phyloP scores from a whole-genome alignment of 2,329 filamentous ascomycete species.

The Paecilomyces dactylethromorphus region DNA sequence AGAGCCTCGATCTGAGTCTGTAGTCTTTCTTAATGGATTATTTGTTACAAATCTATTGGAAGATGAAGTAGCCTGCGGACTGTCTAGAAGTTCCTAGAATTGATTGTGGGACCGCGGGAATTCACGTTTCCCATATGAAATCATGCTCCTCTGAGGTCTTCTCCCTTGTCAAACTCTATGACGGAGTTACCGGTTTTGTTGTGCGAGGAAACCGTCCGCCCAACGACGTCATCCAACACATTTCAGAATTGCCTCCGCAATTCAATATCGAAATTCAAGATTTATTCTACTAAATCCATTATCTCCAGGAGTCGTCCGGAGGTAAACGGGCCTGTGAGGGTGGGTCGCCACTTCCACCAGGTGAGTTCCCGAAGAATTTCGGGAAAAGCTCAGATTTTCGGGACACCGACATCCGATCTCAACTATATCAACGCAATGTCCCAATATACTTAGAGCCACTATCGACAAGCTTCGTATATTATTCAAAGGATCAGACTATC shows the following conservation, averaged over 20 bases:
- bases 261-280: background rate
- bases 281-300: background rate
- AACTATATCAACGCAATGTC: background rate
- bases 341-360: background rate
- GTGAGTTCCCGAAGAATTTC: background rate
- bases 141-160: background rate
- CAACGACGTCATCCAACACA: background rate
- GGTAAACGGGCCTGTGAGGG: background rate
- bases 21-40: background rate
- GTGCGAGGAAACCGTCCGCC: background rate
- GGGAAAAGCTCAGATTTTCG: background rate
- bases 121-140: background rate
- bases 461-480: background rate
- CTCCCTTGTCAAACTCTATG: background rate
- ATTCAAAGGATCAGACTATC: background rate
- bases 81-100: background rate
- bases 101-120: background rate
- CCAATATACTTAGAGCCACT: background rate
- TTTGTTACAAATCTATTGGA: background rate
- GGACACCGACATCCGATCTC: background rate
- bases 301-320: background rate
- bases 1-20: constrained; percentile 14
- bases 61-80: background rate
- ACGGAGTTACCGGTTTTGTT: background rate
- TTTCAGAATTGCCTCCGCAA: background rate